Percentiles rank a stretch among this genome's conserved stretches.
Evolutionary conservation across 164 flowering plant species (phyloP).

Genomic region (Aristolochia californica): DNA sequence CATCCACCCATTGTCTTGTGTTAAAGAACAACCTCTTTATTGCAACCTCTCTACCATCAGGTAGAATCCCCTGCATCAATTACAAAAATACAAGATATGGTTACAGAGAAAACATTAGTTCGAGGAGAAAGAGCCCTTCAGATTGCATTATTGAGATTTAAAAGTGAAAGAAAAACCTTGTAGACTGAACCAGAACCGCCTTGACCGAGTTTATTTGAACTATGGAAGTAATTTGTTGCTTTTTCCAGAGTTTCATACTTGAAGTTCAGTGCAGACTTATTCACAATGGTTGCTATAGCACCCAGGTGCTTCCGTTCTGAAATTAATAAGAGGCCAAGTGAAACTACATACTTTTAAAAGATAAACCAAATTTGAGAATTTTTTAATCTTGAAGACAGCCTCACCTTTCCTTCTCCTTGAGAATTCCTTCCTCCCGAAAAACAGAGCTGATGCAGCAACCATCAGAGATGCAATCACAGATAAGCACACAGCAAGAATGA

Average conservation of each 20-base stretch:
- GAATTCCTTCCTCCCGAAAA: slow-evolving; percentile 27
- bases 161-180: slow-evolving; percentile 20
- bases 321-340: neutral
- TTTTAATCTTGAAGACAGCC: no score
- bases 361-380: neutral
- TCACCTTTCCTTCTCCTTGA: slow-evolving; percentile 41
- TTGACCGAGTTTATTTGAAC: slow-evolving; percentile 61
- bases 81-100: slow-evolving; percentile 1
- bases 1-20: slow-evolving; percentile 79
- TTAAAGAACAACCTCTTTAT: slow-evolving; percentile 70
- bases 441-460: slow-evolving; percentile 22
- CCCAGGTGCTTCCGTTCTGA: slow-evolving; percentile 61
- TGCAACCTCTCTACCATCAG: slow-evolving; percentile 57
- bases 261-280: slow-evolving; percentile 52
- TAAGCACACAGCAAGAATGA: slow-evolving; percentile 32
- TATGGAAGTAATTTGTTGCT: slow-evolving; percentile 57
- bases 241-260: slow-evolving; percentile 61
- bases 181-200: slow-evolving; percentile 81
- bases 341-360: neutral
- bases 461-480: slow-evolving; percentile 30
- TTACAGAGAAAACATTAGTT: no score
- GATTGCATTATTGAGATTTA: neutral
- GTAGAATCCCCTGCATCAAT: slow-evolving; percentile 40
- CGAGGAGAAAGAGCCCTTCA: neutral
- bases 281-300: slow-evolving; percentile 25